Percentiles rank a stretch among this genome's conserved stretches.
Conservation (phyloP, 768 basidiomycete species). For the Sporobolomyces phaffii region DNA sequence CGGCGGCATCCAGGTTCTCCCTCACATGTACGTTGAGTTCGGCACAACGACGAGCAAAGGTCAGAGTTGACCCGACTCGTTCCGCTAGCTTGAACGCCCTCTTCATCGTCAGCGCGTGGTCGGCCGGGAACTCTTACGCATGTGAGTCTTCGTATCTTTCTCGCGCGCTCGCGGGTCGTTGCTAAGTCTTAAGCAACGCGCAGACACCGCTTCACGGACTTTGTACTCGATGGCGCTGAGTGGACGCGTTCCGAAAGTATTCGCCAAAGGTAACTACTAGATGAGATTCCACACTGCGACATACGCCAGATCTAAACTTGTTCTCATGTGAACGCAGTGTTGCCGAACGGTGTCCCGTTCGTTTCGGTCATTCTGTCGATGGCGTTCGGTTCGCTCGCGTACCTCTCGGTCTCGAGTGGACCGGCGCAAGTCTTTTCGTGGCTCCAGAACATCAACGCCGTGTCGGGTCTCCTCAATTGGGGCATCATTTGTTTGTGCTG, state of each 20-base stretch:
- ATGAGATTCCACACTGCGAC: too few species aligned
- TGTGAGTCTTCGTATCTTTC: not conserved
- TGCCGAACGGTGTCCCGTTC: not conserved
- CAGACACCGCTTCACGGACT: not conserved
- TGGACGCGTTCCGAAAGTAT: not conserved
- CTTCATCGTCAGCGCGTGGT: not conserved
- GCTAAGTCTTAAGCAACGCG: not conserved
- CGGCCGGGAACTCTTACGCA: not conserved
- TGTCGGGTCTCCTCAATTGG: not conserved
- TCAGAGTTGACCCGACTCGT: too few species aligned
- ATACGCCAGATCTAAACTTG: too few species aligned
- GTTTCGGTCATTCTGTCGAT: not conserved
- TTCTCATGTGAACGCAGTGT: not conserved
- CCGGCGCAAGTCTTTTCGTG: not conserved
- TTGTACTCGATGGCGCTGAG: not conserved
- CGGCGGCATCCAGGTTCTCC: not conserved
- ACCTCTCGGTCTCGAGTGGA: not conserved
- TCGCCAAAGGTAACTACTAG: not conserved
- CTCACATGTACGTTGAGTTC: not conserved
- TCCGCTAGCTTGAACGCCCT: not conserved
- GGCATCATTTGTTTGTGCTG: not conserved
- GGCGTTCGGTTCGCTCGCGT: not conserved
- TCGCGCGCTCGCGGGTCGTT: too few species aligned
- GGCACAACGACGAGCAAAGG: too few species aligned
- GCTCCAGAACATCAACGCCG: not conserved